phyloP scores from a whole-genome alignment of 2,329 filamentous ascomycete genomes.

The Penicillium palitans region DNA sequence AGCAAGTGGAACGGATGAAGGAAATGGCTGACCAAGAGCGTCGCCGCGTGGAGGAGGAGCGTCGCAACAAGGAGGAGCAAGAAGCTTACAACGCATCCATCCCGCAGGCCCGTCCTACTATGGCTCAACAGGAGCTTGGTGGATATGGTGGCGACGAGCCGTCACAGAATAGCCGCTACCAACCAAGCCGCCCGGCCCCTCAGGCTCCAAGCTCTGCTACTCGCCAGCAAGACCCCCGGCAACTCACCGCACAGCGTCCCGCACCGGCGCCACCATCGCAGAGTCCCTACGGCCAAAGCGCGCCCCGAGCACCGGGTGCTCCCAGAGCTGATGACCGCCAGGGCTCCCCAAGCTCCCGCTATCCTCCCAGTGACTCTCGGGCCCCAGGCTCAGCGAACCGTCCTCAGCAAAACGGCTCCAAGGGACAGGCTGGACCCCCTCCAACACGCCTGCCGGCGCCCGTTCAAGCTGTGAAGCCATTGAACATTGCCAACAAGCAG shows the following conservation, averaged over 20 bases:
- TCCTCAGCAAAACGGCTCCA: constrained; percentile 49
- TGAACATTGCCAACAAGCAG: constrained; percentile 73
- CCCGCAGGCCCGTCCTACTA: constrained; percentile 73
- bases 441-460: constrained; percentile 61
- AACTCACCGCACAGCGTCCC: constrained; percentile 71
- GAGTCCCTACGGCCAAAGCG: constrained; percentile 34
- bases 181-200: constrained; percentile 82
- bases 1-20: constrained; percentile 49
- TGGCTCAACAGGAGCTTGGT: constrained; percentile 88
- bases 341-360: constrained; percentile 37
- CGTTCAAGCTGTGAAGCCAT: constrained; percentile 66
- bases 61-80: constrained; percentile 67
- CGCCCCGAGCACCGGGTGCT: constrained; percentile 36
- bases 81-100: constrained; percentile 89
- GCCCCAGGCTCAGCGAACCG: constrained; percentile 45
- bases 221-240: constrained; percentile 54
- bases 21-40: constrained; percentile 60
- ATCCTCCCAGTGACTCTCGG: constrained; percentile 36
- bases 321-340: constrained; percentile 35
- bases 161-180: constrained; percentile 64
- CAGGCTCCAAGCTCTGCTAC: constrained; percentile 62
- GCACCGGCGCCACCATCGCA: constrained; percentile 66
- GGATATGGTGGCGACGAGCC: constrained; percentile 61
- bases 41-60: constrained; percentile 55
- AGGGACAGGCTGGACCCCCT: constrained; percentile 45